Evolutionary conservation across 345 rosid genomes (phyloP).

Genomic region (Sonneratia caseolaris): DNA sequence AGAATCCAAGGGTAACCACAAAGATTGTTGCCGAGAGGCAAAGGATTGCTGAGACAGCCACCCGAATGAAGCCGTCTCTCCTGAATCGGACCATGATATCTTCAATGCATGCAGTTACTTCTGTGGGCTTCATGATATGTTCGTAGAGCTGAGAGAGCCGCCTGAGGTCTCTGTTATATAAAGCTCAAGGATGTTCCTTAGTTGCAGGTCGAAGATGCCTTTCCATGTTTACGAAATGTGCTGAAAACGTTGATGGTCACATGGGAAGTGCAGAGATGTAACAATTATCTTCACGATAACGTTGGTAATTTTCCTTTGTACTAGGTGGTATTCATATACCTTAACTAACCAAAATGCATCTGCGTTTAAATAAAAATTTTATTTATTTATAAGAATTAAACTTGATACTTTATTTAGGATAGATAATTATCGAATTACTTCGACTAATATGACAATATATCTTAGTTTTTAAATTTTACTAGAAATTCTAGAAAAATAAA

Average conservation of each 20-base stretch:
- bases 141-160: background rate
- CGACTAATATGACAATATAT: too few species aligned
- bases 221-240: background rate
- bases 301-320: too few species aligned
- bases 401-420: too few species aligned
- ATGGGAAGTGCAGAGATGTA: background rate
- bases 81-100: slow-evolving; percentile 12
- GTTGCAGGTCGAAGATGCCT: background rate
- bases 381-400: too few species aligned
- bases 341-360: too few species aligned
- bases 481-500: too few species aligned
- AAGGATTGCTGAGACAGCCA: slow-evolving; percentile 6
- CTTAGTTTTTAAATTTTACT: too few species aligned
- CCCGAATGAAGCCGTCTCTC: slow-evolving; percentile 11
- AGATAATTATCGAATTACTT: too few species aligned
- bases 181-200: background rate
- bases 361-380: too few species aligned
- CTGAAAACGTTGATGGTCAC: background rate
- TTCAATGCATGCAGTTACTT: slow-evolving; percentile 10
- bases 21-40: slow-evolving; percentile 16
- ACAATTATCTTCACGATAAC: too few species aligned
- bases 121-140: background rate
- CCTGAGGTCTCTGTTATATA: background rate
- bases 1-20: slow-evolving; percentile 15
- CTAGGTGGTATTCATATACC: too few species aligned